Evolutionary conservation across 331 rosid species (phyloP), one percentile per base, ranked within the genome.

Genomic region (Rhamnella rubrinervis): DNA sequence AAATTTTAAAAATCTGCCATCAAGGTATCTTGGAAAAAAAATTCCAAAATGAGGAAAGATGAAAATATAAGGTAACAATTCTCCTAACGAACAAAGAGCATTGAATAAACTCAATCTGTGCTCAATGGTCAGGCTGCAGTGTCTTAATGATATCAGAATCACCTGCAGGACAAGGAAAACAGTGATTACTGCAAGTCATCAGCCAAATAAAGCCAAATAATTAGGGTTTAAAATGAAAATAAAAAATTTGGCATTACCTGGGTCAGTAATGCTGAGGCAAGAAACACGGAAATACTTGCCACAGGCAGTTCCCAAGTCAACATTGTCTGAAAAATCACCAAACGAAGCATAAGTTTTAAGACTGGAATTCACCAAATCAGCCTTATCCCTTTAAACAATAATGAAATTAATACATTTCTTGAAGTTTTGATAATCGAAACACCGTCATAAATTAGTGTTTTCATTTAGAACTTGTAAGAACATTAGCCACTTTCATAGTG

Each of bases 221-320:
- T 25, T 59, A n/a, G 8, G 31, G 7, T 26, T 16, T 2, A 31
- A 31, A 31, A 31, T 31, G 35, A 31, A 3, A 31, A 26, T 20
- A 31, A 8, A 59, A 15, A 31, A 3, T 26, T 6, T 13, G 16
- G 1, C 18, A 26, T 31, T 6, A 59, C 64, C 44, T 26, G 64
- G 64, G 28, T 59, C 64, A 59, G 26, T 59, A 59, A 80, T 80
- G 78, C 81, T 76, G 35, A 80, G 85, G 76, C 82, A 81, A 0
- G 85, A 77, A 16, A 77, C 85, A 0, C 85, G 82, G 67, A 62
- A 81, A 47, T 77, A 81, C 79, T 77, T 81, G 9, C 85, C 85
- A 47, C 85, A 81, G 2, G 85, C 77, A 26, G 85, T 80, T n/a
- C 85, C 76, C 19, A 80, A 77, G 47, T 72, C 85, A 12, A 75